phyloP scores from a whole-genome alignment of 805 yeast genomes.

The Starmerella sp. region DNA sequence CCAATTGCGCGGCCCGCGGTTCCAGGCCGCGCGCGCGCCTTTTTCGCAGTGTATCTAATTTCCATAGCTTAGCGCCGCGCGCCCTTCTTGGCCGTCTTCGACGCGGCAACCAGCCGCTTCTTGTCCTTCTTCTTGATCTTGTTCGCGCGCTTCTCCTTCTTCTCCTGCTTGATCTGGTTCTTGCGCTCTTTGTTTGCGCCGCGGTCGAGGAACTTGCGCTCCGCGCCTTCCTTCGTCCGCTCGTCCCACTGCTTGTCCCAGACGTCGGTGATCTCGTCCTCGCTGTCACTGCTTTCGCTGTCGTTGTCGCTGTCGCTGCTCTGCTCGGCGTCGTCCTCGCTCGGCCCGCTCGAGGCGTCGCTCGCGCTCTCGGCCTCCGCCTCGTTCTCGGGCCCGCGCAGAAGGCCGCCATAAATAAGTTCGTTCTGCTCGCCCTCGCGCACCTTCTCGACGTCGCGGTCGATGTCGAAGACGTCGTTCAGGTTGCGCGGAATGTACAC shows the following conservation, averaged over 20 bases:
- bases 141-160: slow-evolving; percentile 65
- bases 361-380: neutral
- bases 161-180: slow-evolving; percentile 62
- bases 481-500: slow-evolving; percentile 65
- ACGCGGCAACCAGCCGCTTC: slow-evolving; percentile 58
- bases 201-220: slow-evolving; percentile 71
- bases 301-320: neutral
- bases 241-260: slow-evolving; percentile 36
- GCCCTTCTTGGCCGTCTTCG: slow-evolving; percentile 24
- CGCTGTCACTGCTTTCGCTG: slow-evolving; percentile 9
- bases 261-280: slow-evolving; percentile 30
- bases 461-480: slow-evolving; percentile 40
- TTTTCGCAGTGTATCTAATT: neutral
- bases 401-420: slow-evolving; percentile 37
- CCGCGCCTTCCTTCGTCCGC: slow-evolving; percentile 33
- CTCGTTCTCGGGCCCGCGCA: slow-evolving; percentile 24
- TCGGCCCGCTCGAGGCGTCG: neutral
- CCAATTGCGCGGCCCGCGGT: no score
- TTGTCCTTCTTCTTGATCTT: slow-evolving; percentile 76
- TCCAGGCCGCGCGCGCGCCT: no score
- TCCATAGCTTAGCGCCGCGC: neutral
- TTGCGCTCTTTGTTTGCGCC: slow-evolving; percentile 67
- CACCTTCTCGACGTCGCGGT: slow-evolving; percentile 55
- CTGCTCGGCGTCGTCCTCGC: neutral
- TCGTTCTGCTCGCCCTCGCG: slow-evolving; percentile 38